These are phyloP conservation scores for Euptelea pleiosperma DNA, from an alignment of 164 flowering plant species.

Conservation along the genomic window DNA sequence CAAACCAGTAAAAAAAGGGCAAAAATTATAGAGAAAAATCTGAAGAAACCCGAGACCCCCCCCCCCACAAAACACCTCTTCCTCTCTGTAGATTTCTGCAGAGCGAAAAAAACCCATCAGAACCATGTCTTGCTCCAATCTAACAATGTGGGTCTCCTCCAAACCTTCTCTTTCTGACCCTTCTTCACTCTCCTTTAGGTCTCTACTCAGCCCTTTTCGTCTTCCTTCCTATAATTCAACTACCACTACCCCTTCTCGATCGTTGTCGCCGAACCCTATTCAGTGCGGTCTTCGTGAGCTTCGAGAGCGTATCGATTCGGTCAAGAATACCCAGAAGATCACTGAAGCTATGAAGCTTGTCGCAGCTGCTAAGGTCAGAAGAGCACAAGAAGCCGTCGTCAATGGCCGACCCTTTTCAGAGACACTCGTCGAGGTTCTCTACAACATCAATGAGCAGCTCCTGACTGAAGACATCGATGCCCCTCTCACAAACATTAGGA, in stretches of 20 bases:
- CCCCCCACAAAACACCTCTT: neutral
- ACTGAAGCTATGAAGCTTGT: constrained; percentile 96
- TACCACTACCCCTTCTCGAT: constrained; percentile 8
- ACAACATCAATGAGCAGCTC: constrained; percentile 53
- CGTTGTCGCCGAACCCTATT: constrained; percentile 18
- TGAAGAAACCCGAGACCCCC: neutral
- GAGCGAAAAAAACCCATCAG: neutral
- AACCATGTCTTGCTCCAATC: constrained; percentile 43
- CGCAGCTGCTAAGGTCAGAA: constrained; percentile 81
- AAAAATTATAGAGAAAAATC: no score
- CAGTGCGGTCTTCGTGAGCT: constrained; percentile 61
- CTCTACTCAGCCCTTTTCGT: constrained; percentile 24
- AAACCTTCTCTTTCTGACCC: constrained; percentile 29
- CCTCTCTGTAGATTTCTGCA: constrained; percentile 12
- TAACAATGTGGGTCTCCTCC: constrained; percentile 38
- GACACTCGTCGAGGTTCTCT: constrained; percentile 61
- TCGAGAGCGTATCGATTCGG: constrained; percentile 53
- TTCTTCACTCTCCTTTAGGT: constrained; percentile 32
- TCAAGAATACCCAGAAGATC: constrained; percentile 84
- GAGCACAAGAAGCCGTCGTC: constrained; percentile 93
- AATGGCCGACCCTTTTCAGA: constrained; percentile 76
- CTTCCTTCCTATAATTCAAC: constrained; percentile 10
- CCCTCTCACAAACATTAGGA: constrained; percentile 61
- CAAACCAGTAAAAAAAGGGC: constrained; percentile 8
- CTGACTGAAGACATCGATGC: constrained; percentile 60